Evolutionary conservation across 148 eudicot species (phyloP).

Genomic region (Rhododendron ovatum): DNA sequence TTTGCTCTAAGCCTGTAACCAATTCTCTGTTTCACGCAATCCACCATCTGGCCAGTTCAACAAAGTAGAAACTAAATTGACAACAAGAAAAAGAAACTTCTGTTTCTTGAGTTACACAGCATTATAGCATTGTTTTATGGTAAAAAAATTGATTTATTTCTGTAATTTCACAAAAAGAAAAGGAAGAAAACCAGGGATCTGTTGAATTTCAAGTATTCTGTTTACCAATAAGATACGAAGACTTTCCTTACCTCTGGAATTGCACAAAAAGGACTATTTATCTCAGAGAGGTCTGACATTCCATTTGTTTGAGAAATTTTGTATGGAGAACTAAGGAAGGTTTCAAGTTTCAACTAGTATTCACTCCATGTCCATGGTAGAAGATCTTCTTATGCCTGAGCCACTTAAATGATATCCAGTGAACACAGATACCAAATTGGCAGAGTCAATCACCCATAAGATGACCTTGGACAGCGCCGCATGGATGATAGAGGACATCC

Average conservation of each 20-base stretch:
- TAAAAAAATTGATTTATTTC: too few relatives aligned
- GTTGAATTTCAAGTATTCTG: too few relatives aligned
- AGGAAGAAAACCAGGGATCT: too few relatives aligned
- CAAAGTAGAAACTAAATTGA: background rate
- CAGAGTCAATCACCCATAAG: background rate
- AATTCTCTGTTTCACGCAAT: background rate
- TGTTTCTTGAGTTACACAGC: background rate
- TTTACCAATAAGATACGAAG: too few relatives aligned
- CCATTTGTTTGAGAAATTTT: background rate
- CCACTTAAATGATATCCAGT: background rate
- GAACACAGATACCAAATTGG: background rate
- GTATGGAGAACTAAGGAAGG: background rate
- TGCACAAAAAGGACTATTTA: too few relatives aligned
- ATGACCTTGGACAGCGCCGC: background rate
- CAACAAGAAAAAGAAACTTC: background rate
- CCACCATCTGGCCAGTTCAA: background rate
- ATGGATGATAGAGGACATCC: background rate
- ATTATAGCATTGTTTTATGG: background rate
- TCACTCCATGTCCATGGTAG: background rate
- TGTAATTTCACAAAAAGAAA: too few relatives aligned
- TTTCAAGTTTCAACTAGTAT: background rate
- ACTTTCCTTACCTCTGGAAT: too few relatives aligned
- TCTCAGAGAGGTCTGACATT: background rate
- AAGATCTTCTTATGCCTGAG: background rate
- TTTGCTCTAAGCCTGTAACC: background rate